These are phyloP conservation scores for Hypomyces rosellus DNA, from an alignment of 2,329 filamentous ascomycete species.

Conservation along the genomic window DNA sequence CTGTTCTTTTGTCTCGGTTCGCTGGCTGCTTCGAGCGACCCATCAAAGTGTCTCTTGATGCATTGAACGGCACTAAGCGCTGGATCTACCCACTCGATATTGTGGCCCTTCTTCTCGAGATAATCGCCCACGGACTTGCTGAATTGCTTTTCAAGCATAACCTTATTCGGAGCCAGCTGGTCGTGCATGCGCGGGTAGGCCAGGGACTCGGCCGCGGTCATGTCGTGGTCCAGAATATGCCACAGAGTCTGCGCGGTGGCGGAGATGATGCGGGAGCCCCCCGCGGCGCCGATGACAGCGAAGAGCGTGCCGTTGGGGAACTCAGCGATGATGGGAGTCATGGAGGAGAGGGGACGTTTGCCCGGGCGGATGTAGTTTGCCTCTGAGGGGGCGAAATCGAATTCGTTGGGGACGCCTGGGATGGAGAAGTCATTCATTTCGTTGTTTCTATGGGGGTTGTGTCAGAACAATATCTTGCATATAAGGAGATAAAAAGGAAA, in stretches of 20 bases:
- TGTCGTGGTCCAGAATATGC: conserved; percentile 60
- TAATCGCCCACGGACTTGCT: conserved; percentile 57
- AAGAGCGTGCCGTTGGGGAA: conserved; percentile 57
- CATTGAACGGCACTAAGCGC: conserved; percentile 66
- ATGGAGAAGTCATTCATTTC: conserved; percentile 81
- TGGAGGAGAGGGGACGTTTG: conserved; percentile 79
- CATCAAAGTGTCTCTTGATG: conserved; percentile 53
- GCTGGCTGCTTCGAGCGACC: conserved; percentile 69
- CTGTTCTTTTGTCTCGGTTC: conserved; percentile 71
- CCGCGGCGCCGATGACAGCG: conserved; percentile 67
- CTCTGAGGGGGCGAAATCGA: conserved; percentile 74
- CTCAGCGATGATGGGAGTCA: conserved; percentile 70
- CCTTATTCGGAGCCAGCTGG: conserved; percentile 67
- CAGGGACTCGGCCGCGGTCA: conserved; percentile 57
- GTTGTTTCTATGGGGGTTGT: conserved; percentile 40
- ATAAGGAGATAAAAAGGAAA: background rate
- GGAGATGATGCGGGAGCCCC: conserved; percentile 78
- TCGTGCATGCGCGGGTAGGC: conserved; percentile 68
- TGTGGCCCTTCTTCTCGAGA: conserved; percentile 60
- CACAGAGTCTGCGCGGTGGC: conserved; percentile 68
- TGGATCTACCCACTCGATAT: conserved; percentile 61
- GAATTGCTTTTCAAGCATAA: conserved; percentile 63
- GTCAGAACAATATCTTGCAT: conserved; percentile 15
- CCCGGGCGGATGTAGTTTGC: conserved; percentile 75
- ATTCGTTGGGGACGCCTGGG: conserved; percentile 68